Conservation (phyloP, 2,329 filamentous ascomycete genomes). For the Colletotrichum spaethianum region DNA sequence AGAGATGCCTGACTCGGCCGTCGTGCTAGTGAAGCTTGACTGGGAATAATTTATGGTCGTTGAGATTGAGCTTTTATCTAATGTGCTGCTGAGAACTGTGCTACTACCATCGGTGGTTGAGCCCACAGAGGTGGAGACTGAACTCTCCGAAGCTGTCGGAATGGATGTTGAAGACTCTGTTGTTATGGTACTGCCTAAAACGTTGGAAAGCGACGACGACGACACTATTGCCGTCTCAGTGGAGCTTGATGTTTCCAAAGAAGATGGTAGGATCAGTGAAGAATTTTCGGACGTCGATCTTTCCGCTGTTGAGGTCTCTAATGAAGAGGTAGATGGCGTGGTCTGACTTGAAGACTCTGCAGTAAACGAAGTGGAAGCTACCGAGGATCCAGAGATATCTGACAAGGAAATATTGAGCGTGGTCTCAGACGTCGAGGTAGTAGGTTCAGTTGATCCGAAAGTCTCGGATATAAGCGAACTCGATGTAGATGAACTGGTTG, state of each 20-base stretch:
- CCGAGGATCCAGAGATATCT: neutral
- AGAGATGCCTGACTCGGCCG: neutral
- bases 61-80: too few species aligned
- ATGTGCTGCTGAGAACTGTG: neutral
- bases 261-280: neutral
- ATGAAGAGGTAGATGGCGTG: neutral
- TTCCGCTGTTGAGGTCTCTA: neutral
- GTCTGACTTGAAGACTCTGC: neutral
- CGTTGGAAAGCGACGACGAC: neutral
- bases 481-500: neutral
- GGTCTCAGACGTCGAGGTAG: neutral
- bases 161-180: neutral
- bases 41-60: neutral
- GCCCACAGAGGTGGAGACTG: neutral
- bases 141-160: neutral
- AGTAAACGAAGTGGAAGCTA: neutral
- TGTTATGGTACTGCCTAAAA: neutral
- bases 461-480: too few species aligned
- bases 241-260: neutral
- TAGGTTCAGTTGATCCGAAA: neutral
- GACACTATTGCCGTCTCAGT: too few species aligned
- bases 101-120: neutral
- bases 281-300: neutral
- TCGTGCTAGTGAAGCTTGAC: neutral
- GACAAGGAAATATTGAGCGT: neutral